Evolutionary conservation across 257 asterid species (phyloP), one percentile per base, ranked within the genome.

Genomic region (Cordia subcordata): DNA sequence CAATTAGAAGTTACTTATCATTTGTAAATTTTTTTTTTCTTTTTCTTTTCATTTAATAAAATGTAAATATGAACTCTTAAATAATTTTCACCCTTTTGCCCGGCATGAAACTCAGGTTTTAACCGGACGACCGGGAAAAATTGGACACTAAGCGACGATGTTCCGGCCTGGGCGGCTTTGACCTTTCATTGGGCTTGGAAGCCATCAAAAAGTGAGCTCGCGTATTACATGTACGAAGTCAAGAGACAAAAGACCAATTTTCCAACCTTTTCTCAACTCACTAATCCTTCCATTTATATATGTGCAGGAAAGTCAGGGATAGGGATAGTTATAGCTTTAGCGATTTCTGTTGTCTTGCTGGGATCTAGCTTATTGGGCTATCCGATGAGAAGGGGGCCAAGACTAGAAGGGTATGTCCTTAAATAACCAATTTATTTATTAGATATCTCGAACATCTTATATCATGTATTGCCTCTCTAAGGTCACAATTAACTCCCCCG

Each of bases 71-170:
- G n/a, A n/a, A n/a, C n/a, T n/a, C n/a, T n/a, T n/a, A n/a, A n/a
- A n/a, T n/a, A n/a, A n/a, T n/a, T n/a, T n/a, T n/a, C 40, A 73
- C 75, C 0, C 80, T 87, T 64, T 76, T 87, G 1, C 80, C 91
- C 13, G 78, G 75, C n/a, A 87, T 82, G 87, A 82, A 58, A 73
- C 50, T 82, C 5, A n/a, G 77, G 90, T 1, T 53, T 67, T 49
- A 68, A 86, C 56, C 75, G n/a, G 47, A 63, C 72, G 11, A 70
- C 82, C 10, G 68, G 65, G 21, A 57, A 67, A 49, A 72, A 70
- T 11, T 72, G 81, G 81, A 76, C 51, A 1, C 72, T 82, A 18
- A 55, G 62, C 11, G 8, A 5, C 1, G 4, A 0, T 0, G 27
- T 71, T 56, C 85, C 81, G 2, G 74, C 74, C 5, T 5, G 76